phyloP scores from a whole-genome alignment of 345 rosid species.

The Gossypium anomalum region DNA sequence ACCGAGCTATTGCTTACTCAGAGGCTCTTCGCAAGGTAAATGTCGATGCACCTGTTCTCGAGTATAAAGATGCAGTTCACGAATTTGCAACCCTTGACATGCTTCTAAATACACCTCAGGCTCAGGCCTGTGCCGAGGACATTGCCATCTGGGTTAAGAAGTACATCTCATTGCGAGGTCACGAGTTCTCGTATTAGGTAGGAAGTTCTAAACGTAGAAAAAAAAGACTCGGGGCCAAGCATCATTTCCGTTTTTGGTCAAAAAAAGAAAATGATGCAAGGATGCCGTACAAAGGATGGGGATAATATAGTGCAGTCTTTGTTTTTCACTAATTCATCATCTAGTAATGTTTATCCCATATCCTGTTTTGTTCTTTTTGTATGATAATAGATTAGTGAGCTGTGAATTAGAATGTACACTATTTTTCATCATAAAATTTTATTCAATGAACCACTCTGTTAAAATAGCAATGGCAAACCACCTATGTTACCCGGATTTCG shows the following conservation, averaged over 20 bases:
- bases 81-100: constrained; percentile 94
- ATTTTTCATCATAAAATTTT: neutral
- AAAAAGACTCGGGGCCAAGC: neutral
- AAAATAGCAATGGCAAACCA: neutral
- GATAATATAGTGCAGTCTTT: too few relatives aligned
- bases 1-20: constrained; percentile 86
- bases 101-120: constrained; percentile 86
- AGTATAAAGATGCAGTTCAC: constrained; percentile 94
- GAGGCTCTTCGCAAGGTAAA: constrained; percentile 85
- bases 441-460: neutral
- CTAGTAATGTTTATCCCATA: too few relatives aligned
- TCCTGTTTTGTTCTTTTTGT: too few relatives aligned
- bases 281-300: too few relatives aligned
- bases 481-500: neutral
- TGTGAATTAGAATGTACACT: constrained; percentile 11
- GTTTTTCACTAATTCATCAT: too few relatives aligned
- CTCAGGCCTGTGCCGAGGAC: constrained; percentile 91
- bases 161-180: constrained; percentile 78
- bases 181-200: constrained; percentile 78
- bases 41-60: constrained; percentile 88
- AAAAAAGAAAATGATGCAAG: too few relatives aligned
- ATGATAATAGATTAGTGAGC: neutral
- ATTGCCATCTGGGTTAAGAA: constrained; percentile 92
- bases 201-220: neutral
- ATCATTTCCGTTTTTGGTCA: neutral